Evolutionary conservation across 805 yeast species (phyloP).

Genomic region (Wickerhamiella siamensis): DNA sequence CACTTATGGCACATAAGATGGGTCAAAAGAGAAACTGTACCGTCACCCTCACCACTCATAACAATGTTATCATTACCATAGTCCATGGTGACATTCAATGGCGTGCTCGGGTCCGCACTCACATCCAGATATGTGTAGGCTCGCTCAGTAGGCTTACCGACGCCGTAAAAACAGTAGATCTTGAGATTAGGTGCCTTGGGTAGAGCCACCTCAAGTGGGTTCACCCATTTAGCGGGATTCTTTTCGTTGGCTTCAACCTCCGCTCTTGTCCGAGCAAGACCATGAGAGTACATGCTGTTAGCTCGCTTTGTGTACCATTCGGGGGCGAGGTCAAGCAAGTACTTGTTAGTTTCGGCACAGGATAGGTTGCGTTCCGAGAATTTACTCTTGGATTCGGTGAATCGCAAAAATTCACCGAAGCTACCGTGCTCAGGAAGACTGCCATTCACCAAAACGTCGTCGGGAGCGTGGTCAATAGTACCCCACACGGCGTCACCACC

Average conservation of each 20-base stretch:
- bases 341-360: slow-evolving; percentile 51
- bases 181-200: slow-evolving; percentile 92
- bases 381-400: slow-evolving; percentile 33
- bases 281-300: slow-evolving; percentile 60
- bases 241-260: slow-evolving; percentile 54
- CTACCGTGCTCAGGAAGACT: slow-evolving; percentile 24
- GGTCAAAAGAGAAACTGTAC: slow-evolving; percentile 77
- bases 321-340: slow-evolving; percentile 50
- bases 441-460: slow-evolving; percentile 34
- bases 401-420: slow-evolving; percentile 63
- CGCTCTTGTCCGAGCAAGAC: slow-evolving; percentile 44
- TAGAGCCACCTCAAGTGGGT: slow-evolving; percentile 81
- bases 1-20: slow-evolving; percentile 88
- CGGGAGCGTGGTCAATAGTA: slow-evolving; percentile 47
- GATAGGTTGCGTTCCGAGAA: slow-evolving; percentile 43
- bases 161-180: slow-evolving; percentile 81
- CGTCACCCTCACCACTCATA: slow-evolving; percentile 83
- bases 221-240: slow-evolving; percentile 77
- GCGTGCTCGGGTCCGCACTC: slow-evolving; percentile 33
- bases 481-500: slow-evolving; percentile 95
- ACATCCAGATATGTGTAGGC: slow-evolving; percentile 76
- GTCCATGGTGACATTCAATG: slow-evolving; percentile 60
- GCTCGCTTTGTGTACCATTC: slow-evolving; percentile 60
- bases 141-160: slow-evolving; percentile 93
- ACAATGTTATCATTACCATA: slow-evolving; percentile 53